Conservation (phyloP, 345 rosid species). For the Isatis tinctoria region DNA sequence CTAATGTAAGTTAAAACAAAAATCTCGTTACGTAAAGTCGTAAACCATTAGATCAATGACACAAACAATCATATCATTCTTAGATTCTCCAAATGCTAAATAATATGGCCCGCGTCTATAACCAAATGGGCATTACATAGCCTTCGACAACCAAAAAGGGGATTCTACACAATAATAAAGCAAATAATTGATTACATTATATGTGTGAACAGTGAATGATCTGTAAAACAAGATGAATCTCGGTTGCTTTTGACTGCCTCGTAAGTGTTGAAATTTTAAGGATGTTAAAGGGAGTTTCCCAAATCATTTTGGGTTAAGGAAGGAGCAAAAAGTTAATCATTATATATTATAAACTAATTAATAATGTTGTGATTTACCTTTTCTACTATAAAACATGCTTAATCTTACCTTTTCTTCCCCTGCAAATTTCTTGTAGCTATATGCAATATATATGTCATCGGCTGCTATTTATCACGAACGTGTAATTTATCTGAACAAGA, state of each 20-base stretch:
- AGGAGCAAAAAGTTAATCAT: constrained; percentile 20
- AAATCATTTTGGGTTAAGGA: constrained; percentile 26
- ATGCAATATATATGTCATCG: background rate
- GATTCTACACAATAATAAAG: constrained; percentile 13
- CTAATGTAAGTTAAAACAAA: background rate
- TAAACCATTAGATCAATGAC: background rate
- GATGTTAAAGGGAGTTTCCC: background rate
- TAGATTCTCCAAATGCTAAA: background rate
- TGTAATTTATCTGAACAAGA: constrained; percentile 8
- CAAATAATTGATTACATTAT: background rate
- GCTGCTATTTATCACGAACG: background rate
- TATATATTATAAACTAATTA: background rate
- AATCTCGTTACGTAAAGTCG: background rate
- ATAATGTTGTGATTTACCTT: background rate
- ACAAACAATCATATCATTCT: background rate
- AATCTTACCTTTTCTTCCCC: background rate
- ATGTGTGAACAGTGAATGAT: constrained; percentile 2
- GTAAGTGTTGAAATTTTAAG: constrained; percentile 23
- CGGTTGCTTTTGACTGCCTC: constrained; percentile 30
- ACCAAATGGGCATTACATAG: background rate
- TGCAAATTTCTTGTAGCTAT: background rate
- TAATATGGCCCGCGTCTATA: background rate
- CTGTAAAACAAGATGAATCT: constrained; percentile 21
- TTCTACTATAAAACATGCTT: background rate
- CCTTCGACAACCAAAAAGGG: constrained; percentile 8